Evolutionary conservation across 1,284 basidiomycete species (phyloP).

Genomic region (Sporisorium scitamineum): DNA sequence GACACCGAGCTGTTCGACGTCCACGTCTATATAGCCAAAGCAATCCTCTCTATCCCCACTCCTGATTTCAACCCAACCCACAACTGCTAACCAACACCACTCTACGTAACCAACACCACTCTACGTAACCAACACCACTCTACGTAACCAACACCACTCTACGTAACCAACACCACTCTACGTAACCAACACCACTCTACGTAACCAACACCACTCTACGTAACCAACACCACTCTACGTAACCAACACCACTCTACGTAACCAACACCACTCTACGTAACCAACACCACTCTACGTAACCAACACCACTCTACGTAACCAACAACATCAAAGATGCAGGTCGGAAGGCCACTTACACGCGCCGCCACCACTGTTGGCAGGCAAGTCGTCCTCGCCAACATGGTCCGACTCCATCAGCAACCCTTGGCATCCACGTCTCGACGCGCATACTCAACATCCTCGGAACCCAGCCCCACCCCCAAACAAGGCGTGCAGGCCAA

Average conservation of each 20-base stretch:
- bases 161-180: background rate
- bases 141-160: background rate
- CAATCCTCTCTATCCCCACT: background rate
- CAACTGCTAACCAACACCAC: background rate
- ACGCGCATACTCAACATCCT: slow-evolving; percentile 5
- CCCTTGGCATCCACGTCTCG: background rate
- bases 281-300: too few relatives aligned
- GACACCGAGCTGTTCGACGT: background rate
- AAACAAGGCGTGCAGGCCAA: slow-evolving; percentile 34
- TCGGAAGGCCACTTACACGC: background rate
- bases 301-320: background rate
- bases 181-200: background rate
- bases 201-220: background rate
- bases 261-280: background rate
- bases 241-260: background rate
- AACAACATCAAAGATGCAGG: background rate
- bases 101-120: background rate
- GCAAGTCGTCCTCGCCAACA: background rate
- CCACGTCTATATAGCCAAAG: too few relatives aligned
- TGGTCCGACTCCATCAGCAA: background rate
- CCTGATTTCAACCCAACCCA: too few relatives aligned
- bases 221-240: background rate
- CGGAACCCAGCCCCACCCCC: background rate
- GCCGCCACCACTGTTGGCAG: background rate
- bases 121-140: background rate